phyloP scores from a whole-genome alignment of 129 eudicot genomes.

The Pseudognaphalium luteoalbum region DNA sequence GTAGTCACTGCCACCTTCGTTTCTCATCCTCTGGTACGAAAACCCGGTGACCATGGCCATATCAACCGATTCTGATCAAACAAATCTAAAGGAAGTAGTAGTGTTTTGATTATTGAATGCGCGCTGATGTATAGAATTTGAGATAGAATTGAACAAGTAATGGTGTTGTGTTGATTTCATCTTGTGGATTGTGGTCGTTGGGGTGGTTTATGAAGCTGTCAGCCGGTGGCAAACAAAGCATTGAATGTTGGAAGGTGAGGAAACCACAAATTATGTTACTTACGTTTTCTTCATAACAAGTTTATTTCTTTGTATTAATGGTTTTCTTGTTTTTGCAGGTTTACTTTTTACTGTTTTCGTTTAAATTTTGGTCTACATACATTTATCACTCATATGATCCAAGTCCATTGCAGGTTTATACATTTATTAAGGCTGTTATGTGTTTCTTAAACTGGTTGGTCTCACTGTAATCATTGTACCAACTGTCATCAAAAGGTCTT shows the following conservation, averaged over 20 bases:
- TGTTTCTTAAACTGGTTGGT: neutral
- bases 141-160: neutral
- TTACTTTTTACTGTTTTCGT: neutral
- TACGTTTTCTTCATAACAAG: neutral
- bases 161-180: constrained; percentile 8
- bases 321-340: neutral
- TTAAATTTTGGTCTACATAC: neutral
- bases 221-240: constrained; percentile 45
- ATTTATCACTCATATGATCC: neutral
- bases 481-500: neutral
- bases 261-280: neutral
- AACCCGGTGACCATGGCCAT: constrained; percentile 19
- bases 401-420: neutral
- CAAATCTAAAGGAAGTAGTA: neutral
- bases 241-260: constrained; percentile 41
- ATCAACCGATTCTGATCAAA: neutral
- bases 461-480: neutral
- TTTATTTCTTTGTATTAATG: neutral
- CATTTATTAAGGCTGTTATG: neutral
- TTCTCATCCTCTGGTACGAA: constrained; percentile 59
- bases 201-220: constrained; percentile 41
- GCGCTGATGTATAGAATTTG: neutral
- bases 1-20: constrained; percentile 31
- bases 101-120: neutral
- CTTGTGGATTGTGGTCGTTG: constrained; percentile 17